Evolutionary conservation across 208 protist species (phyloP).

Genomic region (Phytomonas sp.): DNA sequence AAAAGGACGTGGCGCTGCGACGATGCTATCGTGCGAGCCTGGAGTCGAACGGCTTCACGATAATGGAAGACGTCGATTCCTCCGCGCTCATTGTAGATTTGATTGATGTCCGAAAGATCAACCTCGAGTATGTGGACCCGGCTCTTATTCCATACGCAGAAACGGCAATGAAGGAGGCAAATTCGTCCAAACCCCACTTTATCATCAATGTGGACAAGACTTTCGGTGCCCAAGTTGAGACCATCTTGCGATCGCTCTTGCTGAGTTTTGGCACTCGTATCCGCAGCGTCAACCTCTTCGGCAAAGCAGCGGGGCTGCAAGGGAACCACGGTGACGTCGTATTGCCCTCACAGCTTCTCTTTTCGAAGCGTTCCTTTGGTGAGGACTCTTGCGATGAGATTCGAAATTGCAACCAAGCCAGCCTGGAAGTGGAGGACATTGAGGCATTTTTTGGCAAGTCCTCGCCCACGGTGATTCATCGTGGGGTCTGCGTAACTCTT

Average conservation of each 20-base stretch:
- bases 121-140: slow-evolving; percentile 35
- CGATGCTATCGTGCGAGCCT: slow-evolving; percentile 44
- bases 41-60: slow-evolving; percentile 54
- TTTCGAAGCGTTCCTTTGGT: slow-evolving; percentile 76
- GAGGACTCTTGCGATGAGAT: slow-evolving; percentile 76
- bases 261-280: slow-evolving; percentile 71
- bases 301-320: slow-evolving; percentile 51
- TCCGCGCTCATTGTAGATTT: slow-evolving; percentile 69
- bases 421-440: slow-evolving; percentile 28
- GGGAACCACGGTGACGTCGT: slow-evolving; percentile 78
- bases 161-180: slow-evolving; percentile 9
- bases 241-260: slow-evolving; percentile 48
- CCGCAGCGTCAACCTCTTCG: slow-evolving; percentile 64
- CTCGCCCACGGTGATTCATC: slow-evolving; percentile 24
- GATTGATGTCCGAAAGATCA: slow-evolving; percentile 51
- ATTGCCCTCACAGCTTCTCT: slow-evolving; percentile 63
- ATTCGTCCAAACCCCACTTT: slow-evolving; percentile 22
- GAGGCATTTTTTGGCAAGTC: slow-evolving; percentile 34
- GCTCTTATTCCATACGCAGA: slow-evolving; percentile 16
- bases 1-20: slow-evolving; percentile 37
- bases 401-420: slow-evolving; percentile 52
- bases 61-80: slow-evolving; percentile 58
- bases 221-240: slow-evolving; percentile 77
- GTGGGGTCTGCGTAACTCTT: slow-evolving; percentile 57
- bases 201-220: slow-evolving; percentile 87